These are phyloP conservation scores for Penicillium verrucosum DNA, from an alignment of 2,329 filamentous ascomycete species.

Conservation along the genomic window DNA sequence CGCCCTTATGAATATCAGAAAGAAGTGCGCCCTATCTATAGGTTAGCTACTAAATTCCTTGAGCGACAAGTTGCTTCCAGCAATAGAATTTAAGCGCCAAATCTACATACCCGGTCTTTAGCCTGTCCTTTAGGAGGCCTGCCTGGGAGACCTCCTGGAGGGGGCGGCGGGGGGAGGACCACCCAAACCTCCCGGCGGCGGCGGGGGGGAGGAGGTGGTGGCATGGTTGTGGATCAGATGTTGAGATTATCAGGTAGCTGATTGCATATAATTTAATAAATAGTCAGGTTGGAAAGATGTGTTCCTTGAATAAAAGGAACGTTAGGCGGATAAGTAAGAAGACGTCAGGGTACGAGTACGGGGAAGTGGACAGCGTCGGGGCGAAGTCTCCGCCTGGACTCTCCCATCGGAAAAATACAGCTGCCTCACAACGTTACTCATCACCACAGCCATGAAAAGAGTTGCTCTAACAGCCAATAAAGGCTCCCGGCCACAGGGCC, in stretches of 20 bases:
- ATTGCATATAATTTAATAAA: slow-evolving; percentile 5
- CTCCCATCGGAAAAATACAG: slow-evolving; percentile 18
- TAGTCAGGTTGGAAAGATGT: slow-evolving; percentile 11
- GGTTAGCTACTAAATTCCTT: slow-evolving; percentile 15
- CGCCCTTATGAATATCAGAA: slow-evolving; percentile 81
- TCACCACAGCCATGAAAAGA: slow-evolving; percentile 33
- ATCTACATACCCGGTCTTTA: slow-evolving; percentile 61
- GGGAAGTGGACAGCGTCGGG: slow-evolving; percentile 22
- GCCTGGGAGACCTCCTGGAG: slow-evolving; percentile 49
- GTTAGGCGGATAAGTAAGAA: slow-evolving; percentile 25
- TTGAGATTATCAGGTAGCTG: slow-evolving; percentile 2
- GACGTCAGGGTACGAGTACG: slow-evolving; percentile 24
- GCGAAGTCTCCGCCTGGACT: slow-evolving; percentile 32
- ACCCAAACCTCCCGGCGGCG: slow-evolving; percentile 56
- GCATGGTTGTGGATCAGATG: slow-evolving; percentile 30
- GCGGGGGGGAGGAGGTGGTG: slow-evolving; percentile 61
- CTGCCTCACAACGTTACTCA: slow-evolving; percentile 8
- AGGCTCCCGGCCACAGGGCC: slow-evolving; percentile 22
- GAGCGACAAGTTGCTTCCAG: background rate
- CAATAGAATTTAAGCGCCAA: background rate
- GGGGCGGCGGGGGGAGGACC: slow-evolving; percentile 64
- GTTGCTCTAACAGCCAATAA: slow-evolving; percentile 31
- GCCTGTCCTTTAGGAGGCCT: slow-evolving; percentile 55
- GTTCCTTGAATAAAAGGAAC: slow-evolving; percentile 17
- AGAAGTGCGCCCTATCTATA: slow-evolving; percentile 72